A percentile compares a stretch with the other conserved stretches of the same genome.
Conservation (phyloP, 805 yeast genomes). For the Nakazawaea ishiwadae region DNA sequence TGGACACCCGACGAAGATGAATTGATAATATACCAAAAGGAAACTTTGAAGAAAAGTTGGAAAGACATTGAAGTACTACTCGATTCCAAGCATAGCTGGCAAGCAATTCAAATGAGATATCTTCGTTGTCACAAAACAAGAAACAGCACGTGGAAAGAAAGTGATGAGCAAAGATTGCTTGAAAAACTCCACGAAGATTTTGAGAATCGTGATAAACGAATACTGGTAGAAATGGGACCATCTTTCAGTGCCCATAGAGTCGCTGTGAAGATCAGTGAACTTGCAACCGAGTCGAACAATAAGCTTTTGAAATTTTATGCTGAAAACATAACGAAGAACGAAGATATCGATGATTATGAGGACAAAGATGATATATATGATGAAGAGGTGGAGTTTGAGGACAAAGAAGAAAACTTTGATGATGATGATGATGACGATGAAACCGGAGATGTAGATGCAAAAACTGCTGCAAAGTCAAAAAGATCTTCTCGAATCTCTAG, state of each 20-base stretch:
- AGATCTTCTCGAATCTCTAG: too few species aligned
- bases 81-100: slow-evolving; percentile 34
- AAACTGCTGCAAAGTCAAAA: slow-evolving; percentile 1
- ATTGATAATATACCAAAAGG: slow-evolving; percentile 31
- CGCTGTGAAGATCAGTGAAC: slow-evolving; percentile 23
- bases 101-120: slow-evolving; percentile 43
- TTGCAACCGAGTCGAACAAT: slow-evolving; percentile 11
- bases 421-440: slow-evolving; percentile 7
- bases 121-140: slow-evolving; percentile 33
- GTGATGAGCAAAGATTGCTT: slow-evolving; percentile 28
- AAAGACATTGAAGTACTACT: slow-evolving; percentile 29
- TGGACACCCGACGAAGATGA: slow-evolving; percentile 35
- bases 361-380: slow-evolving; percentile 6
- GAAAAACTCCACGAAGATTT: slow-evolving; percentile 32
- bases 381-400: slow-evolving; percentile 6
- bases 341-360: slow-evolving; percentile 8
- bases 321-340: neutral
- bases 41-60: slow-evolving; percentile 33
- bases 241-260: slow-evolving; percentile 27
- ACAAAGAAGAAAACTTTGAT: slow-evolving; percentile 7
- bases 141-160: slow-evolving; percentile 28
- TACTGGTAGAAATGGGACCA: slow-evolving; percentile 26
- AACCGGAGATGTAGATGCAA: slow-evolving; percentile 3
- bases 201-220: slow-evolving; percentile 35
- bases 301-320: slow-evolving; percentile 3